Base-by-base conservation (phyloP, 2,329 filamentous ascomycete genomes). In the Diplodia intermedia region DNA sequence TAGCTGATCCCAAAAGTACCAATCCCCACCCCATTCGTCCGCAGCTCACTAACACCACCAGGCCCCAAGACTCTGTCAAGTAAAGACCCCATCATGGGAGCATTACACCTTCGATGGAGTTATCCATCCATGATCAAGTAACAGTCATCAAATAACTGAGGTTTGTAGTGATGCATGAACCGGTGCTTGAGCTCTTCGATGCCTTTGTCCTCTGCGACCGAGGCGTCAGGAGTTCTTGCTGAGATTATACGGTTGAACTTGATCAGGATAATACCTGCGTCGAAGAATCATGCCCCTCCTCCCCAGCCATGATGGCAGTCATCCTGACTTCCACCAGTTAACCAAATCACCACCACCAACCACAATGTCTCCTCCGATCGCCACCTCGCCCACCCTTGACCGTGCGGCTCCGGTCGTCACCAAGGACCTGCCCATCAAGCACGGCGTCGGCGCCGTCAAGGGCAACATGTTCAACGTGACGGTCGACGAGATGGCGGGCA, bases 211-310 rank as follows among this genome's bases (percentile, higher is more conserved):
- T 50, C 65, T 55, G 40, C 29, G 63, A 56, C 65, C 43, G 53
- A 29, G 69, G 31, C 11, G 54, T 61, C 54, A 57, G 38, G 60
- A 52, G 63, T 38, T 62, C 66, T 67, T 52, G 65, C 88, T 92
- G 90, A 94, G 91, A 95, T 89, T 89, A 95, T 91, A 95, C 92
- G 91, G 92, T 90, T 85, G 83, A 93, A 94, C 91, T 94, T 94
- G 92, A 94, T 94, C 91, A 92, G 91, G 92, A 94, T 94, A 94
- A 95, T 95, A 92, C 92, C 91, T 93, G 93, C 93, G 93, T 67
- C 66, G 66, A 93, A 97, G 93, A 91, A 97, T 95, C 93, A 96
- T 97, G 92, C 92, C 87, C 60, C 87, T 86, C 83, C 83, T 81
- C 71, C 82, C 79, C 75, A 78, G 78, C 74, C 75, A 71, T 26